Conservation (phyloP, 2,329 filamentous ascomycete genomes). For the Claviceps maximensis region DNA sequence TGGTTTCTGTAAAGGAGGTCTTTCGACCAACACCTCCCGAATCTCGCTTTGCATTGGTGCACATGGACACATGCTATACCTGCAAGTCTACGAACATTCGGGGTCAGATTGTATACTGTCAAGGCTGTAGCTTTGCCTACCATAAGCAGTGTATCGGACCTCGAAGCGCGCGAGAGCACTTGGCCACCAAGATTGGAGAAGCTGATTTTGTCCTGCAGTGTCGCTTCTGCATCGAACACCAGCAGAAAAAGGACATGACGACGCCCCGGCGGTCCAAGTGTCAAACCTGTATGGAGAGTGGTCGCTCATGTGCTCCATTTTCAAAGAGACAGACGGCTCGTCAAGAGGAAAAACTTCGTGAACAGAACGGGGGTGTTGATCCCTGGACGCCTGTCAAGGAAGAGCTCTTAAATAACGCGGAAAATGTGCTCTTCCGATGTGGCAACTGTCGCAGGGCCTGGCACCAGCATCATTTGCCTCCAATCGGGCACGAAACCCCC, state of each 20-base stretch:
- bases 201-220: slow-evolving; percentile 82
- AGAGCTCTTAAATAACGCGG: slow-evolving; percentile 57
- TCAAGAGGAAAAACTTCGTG: slow-evolving; percentile 72
- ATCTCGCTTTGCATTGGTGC: slow-evolving; percentile 55
- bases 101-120: slow-evolving; percentile 69
- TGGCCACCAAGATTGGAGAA: slow-evolving; percentile 71
- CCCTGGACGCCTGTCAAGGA: slow-evolving; percentile 53
- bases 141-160: slow-evolving; percentile 73
- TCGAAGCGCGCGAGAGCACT: slow-evolving; percentile 64
- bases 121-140: slow-evolving; percentile 76
- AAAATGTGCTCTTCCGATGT: slow-evolving; percentile 77
- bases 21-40: slow-evolving; percentile 51
- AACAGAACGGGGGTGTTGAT: slow-evolving; percentile 67
- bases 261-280: slow-evolving; percentile 63
- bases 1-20: slow-evolving; percentile 55
- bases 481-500: slow-evolving; percentile 19
- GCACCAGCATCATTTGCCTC: slow-evolving; percentile 72
- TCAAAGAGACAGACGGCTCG: slow-evolving; percentile 57
- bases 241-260: slow-evolving; percentile 52
- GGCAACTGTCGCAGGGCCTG: slow-evolving; percentile 60
- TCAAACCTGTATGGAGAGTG: slow-evolving; percentile 51
- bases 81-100: slow-evolving; percentile 39
- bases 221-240: slow-evolving; percentile 61
- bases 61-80: slow-evolving; percentile 58
- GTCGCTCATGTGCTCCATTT: slow-evolving; percentile 61